phyloP scores from a whole-genome alignment of 2,329 filamentous ascomycete species.

The Aspergillaceae sp. region DNA sequence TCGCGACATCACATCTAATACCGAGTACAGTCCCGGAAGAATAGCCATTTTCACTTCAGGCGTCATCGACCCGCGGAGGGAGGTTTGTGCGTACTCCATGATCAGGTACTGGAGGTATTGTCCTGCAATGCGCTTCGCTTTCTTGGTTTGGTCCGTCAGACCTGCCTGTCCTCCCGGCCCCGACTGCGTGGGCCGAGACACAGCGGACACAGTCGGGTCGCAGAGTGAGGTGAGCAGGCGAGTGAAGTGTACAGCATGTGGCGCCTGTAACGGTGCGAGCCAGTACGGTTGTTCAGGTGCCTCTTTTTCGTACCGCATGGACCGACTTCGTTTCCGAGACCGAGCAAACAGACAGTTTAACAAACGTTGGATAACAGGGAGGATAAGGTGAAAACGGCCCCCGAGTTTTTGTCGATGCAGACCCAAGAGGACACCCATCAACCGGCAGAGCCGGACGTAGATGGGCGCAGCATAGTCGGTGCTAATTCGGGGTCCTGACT shows the following conservation, averaged over 20 bases:
- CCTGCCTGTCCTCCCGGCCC: slow-evolving; percentile 31
- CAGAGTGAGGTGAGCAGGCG: slow-evolving; percentile 53
- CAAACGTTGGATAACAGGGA: slow-evolving; percentile 47
- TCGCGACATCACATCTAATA: slow-evolving; percentile 45
- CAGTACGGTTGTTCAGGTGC: slow-evolving; percentile 20
- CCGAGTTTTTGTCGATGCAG: slow-evolving; percentile 51
- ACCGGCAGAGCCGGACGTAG: slow-evolving; percentile 47
- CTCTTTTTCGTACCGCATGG: slow-evolving; percentile 18
- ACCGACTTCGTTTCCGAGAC: slow-evolving; percentile 27
- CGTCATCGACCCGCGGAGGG: slow-evolving; percentile 42
- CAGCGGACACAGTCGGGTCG: slow-evolving; percentile 51
- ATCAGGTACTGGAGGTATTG: slow-evolving; percentile 51
- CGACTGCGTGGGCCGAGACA: slow-evolving; percentile 30
- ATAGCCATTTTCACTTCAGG: slow-evolving; percentile 46
- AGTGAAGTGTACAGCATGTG: slow-evolving; percentile 44
- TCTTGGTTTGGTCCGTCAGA: slow-evolving; percentile 52
- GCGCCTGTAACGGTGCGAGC: slow-evolving; percentile 28
- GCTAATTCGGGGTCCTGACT: slow-evolving; percentile 24
- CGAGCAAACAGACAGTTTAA: slow-evolving; percentile 49
- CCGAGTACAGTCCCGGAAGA: slow-evolving; percentile 44
- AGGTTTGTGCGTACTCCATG: slow-evolving; percentile 47
- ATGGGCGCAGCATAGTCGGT: slow-evolving; percentile 32
- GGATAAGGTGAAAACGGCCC: slow-evolving; percentile 52
- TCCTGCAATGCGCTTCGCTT: slow-evolving; percentile 49
- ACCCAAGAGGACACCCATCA: slow-evolving; percentile 46